Base-by-base conservation (phyloP, 164 flowering plant species). In the Cinnamomum chago region DNA sequence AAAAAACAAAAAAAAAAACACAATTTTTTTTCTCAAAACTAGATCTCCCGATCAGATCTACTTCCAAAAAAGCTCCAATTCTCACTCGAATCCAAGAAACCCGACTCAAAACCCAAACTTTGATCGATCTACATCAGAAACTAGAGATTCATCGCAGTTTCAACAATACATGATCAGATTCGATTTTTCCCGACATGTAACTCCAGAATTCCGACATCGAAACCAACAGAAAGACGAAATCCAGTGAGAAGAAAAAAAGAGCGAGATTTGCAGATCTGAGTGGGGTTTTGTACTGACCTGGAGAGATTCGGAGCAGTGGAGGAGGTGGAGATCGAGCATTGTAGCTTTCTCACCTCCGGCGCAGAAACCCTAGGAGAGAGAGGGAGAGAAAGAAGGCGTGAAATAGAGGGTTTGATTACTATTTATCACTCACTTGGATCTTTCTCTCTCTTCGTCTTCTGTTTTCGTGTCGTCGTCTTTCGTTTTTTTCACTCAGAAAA, bases 331-430 rank as follows among this genome's bases (percentile, higher is more conserved):
- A 15, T 47, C 55, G 22, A 5, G 71, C 71, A 68, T 68, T 35
- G 71, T 40, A 66, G 69, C 40, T 25, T n/a, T 28, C 69, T 28
- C 69, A 15, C 47, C 17, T 3, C n/a, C 18, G 17, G 22, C 14
- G 69, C 22, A 66, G 40, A 35, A 68, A 68, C 71, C 71, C 71
- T 68, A 68, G 55, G 55, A 68, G 71, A 68, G 33, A 15, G 50
- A 28, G 55, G 22, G 71, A 68, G 33, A 15, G 50, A 28, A 18
- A 33, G 40, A 30, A 50, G 17, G 69, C 69, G 55, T 68, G 71
- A 20, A 10, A 47, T 20, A 24, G 71, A 35, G 55, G 47, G 47
- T 68, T 68, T 47, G 71, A 68, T 68, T n/a, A 58, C 71, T 68
- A 68, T 68, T 40, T 68, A 68, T 68, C 27, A 25, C 71, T 47